Evolutionary conservation across 768 basidiomycete species (phyloP).

Genomic region (Tulasnella sp.): DNA sequence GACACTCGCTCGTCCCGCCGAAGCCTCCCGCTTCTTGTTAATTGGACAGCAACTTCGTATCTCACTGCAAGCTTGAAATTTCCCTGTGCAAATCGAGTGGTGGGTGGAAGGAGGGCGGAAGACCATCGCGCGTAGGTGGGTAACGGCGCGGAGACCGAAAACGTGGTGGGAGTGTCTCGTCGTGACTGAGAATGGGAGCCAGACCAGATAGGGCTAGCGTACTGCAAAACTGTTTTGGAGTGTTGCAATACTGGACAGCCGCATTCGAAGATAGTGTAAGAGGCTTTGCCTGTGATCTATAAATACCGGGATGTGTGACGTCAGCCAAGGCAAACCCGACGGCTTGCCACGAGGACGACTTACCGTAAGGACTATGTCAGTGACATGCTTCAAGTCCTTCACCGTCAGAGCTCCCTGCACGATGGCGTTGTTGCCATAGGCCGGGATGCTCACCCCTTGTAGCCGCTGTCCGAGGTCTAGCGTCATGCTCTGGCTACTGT

Average conservation of each 20-base stretch:
- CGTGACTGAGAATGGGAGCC: background rate
- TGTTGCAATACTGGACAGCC: background rate
- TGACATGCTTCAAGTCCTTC: background rate
- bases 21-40: background rate
- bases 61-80: background rate
- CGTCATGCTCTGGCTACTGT: background rate
- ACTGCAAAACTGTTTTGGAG: background rate
- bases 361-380: background rate
- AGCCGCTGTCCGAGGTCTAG: conserved; percentile 3
- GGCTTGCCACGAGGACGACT: conserved; percentile 1
- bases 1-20: background rate
- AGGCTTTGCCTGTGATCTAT: conserved; percentile 20
- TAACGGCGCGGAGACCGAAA: conserved; percentile 4
- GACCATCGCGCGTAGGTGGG: conserved; percentile 7
- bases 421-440: conserved; percentile 16
- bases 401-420: background rate
- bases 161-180: background rate
- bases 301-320: conserved; percentile 6
- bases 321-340: background rate
- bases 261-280: background rate
- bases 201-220: background rate
- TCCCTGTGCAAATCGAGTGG: background rate
- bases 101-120: conserved; percentile 9
- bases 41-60: background rate
- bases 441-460: background rate